Evolutionary conservation across 2,329 filamentous ascomycete genomes (phyloP), one percentile per base, ranked within the genome.

Genomic region (Aureobasidium sp.): DNA sequence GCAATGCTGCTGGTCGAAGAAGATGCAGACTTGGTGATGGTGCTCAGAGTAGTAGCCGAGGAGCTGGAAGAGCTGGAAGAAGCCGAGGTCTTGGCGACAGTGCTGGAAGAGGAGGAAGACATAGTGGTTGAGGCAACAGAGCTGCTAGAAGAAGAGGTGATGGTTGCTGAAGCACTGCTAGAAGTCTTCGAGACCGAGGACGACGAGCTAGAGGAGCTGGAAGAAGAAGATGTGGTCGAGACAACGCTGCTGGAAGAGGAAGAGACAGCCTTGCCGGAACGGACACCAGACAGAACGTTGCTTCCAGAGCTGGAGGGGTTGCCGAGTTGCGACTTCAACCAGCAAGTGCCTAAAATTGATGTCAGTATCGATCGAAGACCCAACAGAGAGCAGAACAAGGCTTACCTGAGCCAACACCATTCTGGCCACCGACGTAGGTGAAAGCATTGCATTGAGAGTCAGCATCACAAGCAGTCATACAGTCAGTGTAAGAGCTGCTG

Each of bases 331-430:
- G 48, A 8, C 48, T 51, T 51, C 3, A 51, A 8, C 48, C 48
- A 51, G 48, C 48, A 51, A 2, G 48, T 57, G 5, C 62, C 61
- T 57, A 36, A 57, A 54, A 10, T 10, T 5, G 2, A 21, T 42
- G 8, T 42, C 11, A 42, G 39, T 42, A 42, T 42, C 21, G 39
- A 42, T 42, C 21, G 39, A 42, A 10, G 6, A 42, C 9, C 5
- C 1, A 11, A 25, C n/a, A 11, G 9, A 42, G 8, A 10, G 9
- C n/a, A 42, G 21, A 42, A 6, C 3, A 4, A 10, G 27, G 16
- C 45, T 51, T 58, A 44, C 62, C 61, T 47, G 49, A 62, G 49
- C 62, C 62, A 62, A 50, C 62, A 62, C 62, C 62, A 13, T 57
- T 53, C 13, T 21, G 30, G 4, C 59, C 62, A 29, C 64, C 62